A percentile compares a stretch with the other conserved stretches of the same genome.
These are phyloP conservation scores for Agaricus bisporus DNA, from an alignment of 768 basidiomycete genomes.

Conservation along the genomic window DNA sequence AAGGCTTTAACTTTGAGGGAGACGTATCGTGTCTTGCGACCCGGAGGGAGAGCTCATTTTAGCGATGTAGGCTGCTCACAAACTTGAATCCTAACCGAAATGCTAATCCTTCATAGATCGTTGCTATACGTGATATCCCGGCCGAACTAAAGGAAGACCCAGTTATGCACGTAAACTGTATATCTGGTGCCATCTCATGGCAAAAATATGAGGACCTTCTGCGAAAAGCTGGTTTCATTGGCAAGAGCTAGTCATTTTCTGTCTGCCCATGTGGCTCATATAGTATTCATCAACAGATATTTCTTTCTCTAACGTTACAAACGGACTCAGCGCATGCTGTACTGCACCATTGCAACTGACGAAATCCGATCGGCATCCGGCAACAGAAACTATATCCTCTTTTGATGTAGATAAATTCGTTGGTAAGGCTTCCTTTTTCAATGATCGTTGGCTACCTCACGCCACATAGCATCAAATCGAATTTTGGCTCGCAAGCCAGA, in stretches of 20 bases:
- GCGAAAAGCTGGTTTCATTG: constrained; percentile 32
- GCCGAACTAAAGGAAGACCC: constrained; percentile 35
- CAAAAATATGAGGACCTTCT: constrained; percentile 34
- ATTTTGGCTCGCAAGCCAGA: constrained; percentile 37
- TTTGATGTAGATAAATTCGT: constrained; percentile 39
- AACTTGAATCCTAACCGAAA: neutral
- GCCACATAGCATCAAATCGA: constrained; percentile 34
- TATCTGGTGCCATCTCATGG: constrained; percentile 37
- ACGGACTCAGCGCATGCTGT: constrained; percentile 36
- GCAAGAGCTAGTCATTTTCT: constrained; percentile 16
- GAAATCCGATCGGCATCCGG: constrained; percentile 2
- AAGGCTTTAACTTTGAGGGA: constrained; percentile 42
- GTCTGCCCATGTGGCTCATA: neutral
- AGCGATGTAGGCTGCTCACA: constrained; percentile 36
- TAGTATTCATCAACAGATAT: constrained; percentile 24
- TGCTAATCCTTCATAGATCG: constrained; percentile 26
- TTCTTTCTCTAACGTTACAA: constrained; percentile 31
- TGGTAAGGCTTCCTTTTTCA: constrained; percentile 23
- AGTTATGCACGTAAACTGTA: constrained; percentile 35
- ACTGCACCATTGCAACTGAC: neutral
- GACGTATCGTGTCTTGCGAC: constrained; percentile 42
- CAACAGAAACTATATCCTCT: neutral
- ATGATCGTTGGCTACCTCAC: neutral
- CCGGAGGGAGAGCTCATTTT: constrained; percentile 48
- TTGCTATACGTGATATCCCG: constrained; percentile 40